Base-by-base conservation (phyloP, 805 yeast genomes). In the Saitoella complicata region DNA sequence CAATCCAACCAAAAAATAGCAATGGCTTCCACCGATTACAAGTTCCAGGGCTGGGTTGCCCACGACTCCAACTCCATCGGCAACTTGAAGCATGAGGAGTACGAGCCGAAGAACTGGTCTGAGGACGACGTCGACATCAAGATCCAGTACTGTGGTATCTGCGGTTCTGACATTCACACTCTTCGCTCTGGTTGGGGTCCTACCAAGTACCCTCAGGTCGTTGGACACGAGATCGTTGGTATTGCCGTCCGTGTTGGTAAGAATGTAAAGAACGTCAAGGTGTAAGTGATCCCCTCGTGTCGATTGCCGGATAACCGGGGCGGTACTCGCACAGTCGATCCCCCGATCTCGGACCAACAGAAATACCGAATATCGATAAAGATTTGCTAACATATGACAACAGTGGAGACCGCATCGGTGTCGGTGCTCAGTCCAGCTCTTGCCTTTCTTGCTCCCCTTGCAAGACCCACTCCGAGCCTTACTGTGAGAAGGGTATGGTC, bases 391-490 rank as follows among this genome's bases (percentile, higher is more conserved):
- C 21, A 21, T 21, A 21, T 10, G 32, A 7, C 11, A 30, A 5
- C 35, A 46, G 46, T 12, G 94, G 93, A 45, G 78, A 83, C 51
- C 68, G 84, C 51, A 91, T 80, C 31, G 94, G 88, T 46, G 71
- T 80, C 42, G 94, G 94, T 53, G 88, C 91, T 30, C 77, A 73
- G 55, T 66, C 70, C 30, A 65, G 63, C 46, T 65, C 80, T 36
- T 82, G 93, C 64, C 60, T 68, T 45, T 34, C 42, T 12, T 83
- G 93, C 63, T 55, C 66, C 41, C 67, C 75, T 55, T 83, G 86
- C 68, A 58, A 66, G 21, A 49, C 55, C 36, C 68, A 66, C 52
- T 69, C 76, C 56, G 80, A 78, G 52, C 68, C 63, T 50, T 73
- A 72, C 65, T 81, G 93, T 64, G 41, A 58, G 8, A 48, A 51